Evolutionary conservation across 2,329 filamentous ascomycete species (phyloP), one percentile per base, ranked within the genome.

Genomic region (Chrysoporthe austroafricana): DNA sequence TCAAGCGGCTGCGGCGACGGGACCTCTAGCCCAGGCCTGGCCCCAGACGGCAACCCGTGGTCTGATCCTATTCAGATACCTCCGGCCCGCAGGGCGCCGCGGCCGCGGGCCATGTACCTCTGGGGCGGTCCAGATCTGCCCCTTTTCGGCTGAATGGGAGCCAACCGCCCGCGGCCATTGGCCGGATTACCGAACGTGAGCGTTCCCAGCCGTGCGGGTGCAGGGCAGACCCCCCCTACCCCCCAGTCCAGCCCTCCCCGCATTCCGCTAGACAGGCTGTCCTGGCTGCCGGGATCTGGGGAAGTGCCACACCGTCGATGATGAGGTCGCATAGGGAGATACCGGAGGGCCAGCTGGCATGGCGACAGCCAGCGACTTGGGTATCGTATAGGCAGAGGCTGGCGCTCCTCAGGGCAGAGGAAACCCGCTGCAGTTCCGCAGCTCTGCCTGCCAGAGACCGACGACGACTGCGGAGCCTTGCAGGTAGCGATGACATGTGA

Each of bases 171-270:
- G 75, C 79, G 77, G 76, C 77, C 76, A 81, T 82, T 82, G 81
- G 79, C 79, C 82, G 78, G 82, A 77, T 78, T 81, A 75, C 82
- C 82, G 81, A 79, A 76, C 68, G 71, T 34, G 16, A 34, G 2
- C 11, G 48, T 36, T 32, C 62, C 21, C 21, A 56, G 62, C 48
- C 62, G 62, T 63, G 46, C 48, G 48, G 43, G 32, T 42, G 42
- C 36, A 58, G 36, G 43, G 18, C 64, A 64, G 67, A 67, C 64
- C 67, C 67, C 60, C 64, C 58, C 42, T 26, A 42, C 32, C 34
- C 58, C 32, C 21, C 4, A 42, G 18, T 26, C n/a, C 13, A 7
- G 42, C 16, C 32, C 52, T 56, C 67, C 67, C 67, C 67, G 67
- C 67, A 69, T 67, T 36, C 26, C 56, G 58, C 67, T 67, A 69